Percentiles rank a stretch among this genome's conserved stretches.
phyloP scores from a whole-genome alignment of 345 rosid genomes.

The Rhodomyrtus tomentosa region DNA sequence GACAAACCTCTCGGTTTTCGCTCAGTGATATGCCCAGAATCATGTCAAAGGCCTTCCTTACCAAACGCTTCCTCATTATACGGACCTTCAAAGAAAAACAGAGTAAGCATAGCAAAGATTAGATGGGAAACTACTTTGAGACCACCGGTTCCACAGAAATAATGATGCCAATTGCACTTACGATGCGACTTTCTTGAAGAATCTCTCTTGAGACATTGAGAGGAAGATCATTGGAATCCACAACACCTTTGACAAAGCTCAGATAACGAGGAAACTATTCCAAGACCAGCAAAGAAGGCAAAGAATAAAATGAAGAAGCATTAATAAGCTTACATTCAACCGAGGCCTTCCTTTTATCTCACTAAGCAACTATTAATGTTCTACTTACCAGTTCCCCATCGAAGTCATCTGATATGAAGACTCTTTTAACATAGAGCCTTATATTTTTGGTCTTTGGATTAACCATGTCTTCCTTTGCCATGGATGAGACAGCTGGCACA shows the following conservation, averaged over 20 bases:
- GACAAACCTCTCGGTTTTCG: constrained; percentile 70
- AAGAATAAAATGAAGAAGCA: not conserved
- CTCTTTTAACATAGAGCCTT: constrained; percentile 91
- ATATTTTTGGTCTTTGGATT: constrained; percentile 96
- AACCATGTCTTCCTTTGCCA: constrained; percentile 72
- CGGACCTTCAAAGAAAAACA: constrained; percentile 47
- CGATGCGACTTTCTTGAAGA: constrained; percentile 97
- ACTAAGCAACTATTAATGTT: not conserved
- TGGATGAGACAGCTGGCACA: constrained; percentile 69
- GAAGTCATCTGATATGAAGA: constrained; percentile 93
- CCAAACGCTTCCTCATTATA: constrained; percentile 87
- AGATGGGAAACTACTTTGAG: not conserved
- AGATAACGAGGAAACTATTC: constrained; percentile 85
- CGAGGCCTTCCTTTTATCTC: not conserved
- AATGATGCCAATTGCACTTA: constrained; percentile 16
- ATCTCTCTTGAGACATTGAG: constrained; percentile 95
- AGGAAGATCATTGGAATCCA: constrained; percentile 95
- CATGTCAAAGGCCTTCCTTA: constrained; percentile 92
- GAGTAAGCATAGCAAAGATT: not conserved
- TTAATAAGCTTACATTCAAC: not conserved
- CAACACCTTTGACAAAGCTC: constrained; percentile 96
- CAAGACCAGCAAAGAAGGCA: not conserved
- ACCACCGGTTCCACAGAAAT: not conserved
- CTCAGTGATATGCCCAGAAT: constrained; percentile 85
- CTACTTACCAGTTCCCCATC: constrained; percentile 90